A percentile compares a stretch with the other conserved stretches of the same genome.
Conservation (phyloP, 2,329 filamentous ascomycete genomes). For the Sclerotinia nivalis region DNA sequence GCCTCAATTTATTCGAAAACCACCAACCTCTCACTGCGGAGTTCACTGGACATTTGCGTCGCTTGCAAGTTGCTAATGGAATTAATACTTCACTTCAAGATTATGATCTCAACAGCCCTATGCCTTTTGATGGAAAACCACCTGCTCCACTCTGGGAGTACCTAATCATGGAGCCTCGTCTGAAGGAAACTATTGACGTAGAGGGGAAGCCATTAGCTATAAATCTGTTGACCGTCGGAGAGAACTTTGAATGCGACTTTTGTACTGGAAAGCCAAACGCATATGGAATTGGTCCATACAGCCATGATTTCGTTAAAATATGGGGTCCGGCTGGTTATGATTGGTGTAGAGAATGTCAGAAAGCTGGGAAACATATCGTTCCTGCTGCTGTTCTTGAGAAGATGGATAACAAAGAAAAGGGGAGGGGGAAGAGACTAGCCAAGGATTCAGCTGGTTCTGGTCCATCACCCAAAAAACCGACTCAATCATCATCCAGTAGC, state of each 20-base stretch:
- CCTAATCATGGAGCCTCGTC: background rate
- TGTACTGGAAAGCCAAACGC: background rate
- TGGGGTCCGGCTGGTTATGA: background rate
- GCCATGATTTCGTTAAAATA: background rate
- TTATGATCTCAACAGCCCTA: background rate
- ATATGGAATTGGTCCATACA: background rate
- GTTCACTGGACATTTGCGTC: background rate
- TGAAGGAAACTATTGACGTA: background rate
- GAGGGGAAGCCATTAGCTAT: background rate
- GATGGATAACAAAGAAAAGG: background rate
- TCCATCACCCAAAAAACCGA: background rate
- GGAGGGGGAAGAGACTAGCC: background rate
- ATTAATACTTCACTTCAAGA: background rate
- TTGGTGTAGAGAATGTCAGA: background rate
- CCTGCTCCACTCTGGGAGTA: background rate
- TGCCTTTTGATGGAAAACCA: constrained; percentile 1
- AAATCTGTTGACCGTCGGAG: background rate
- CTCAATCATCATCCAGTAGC: background rate
- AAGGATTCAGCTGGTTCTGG: background rate
- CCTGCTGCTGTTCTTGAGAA: background rate
- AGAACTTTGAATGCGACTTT: constrained; percentile 6
- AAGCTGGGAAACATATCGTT: background rate
- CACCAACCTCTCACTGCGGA: background rate
- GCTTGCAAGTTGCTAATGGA: background rate
- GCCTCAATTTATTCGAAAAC: background rate